Evolutionary conservation across 225 moss, liverwort and hornwort genomes (phyloP), one percentile per base, ranked within the genome.

Genomic region (Bryum argenteum): DNA sequence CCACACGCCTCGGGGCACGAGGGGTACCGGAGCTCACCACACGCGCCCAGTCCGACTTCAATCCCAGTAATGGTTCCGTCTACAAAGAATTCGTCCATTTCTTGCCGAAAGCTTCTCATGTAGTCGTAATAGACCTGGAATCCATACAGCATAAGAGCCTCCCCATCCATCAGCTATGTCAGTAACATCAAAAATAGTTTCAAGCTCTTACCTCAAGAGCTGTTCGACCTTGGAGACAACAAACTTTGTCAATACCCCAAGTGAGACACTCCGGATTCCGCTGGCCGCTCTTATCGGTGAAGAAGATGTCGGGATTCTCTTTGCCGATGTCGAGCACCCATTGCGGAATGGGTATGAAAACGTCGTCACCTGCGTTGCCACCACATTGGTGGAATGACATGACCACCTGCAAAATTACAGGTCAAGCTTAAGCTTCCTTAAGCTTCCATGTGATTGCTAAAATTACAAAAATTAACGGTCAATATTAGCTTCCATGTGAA

Each of bases 301-400:
- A 90, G 72, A 90, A 90, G 58, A 93, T 85, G 48, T 93, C 92
- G 39, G 92, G 92, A 63, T 93, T 90, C 63, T 81, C 81, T 40
- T 81, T 82, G 65, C 92, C 90, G 70, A 90, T 66, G 67, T 81
- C 84, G 8, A 93, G 76, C 19, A 92, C 90, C 92, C 92, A 92
- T 33, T 85, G 77, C 66, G 92, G 92, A 28, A 93, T 81, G 21
- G 90, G 79, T 53, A 90, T 84, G 81, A 70, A 67, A 7, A 88
- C 76, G 33, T 88, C 86, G 15, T 89, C 90, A 38, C 84, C 88
- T n/a, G 88, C 84, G 53, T 88, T 90, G 22, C 88, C 86, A 81
- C 88, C 86, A 66, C 90, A 90, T 61, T 90, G 88, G 73, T 96
- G 96, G 58, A 96, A 96, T 65, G 96, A 93, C 96, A 96, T 96